These are phyloP conservation scores for Adenanthera pavonina DNA, from an alignment of 306 rosid species.

Conservation along the genomic window DNA sequence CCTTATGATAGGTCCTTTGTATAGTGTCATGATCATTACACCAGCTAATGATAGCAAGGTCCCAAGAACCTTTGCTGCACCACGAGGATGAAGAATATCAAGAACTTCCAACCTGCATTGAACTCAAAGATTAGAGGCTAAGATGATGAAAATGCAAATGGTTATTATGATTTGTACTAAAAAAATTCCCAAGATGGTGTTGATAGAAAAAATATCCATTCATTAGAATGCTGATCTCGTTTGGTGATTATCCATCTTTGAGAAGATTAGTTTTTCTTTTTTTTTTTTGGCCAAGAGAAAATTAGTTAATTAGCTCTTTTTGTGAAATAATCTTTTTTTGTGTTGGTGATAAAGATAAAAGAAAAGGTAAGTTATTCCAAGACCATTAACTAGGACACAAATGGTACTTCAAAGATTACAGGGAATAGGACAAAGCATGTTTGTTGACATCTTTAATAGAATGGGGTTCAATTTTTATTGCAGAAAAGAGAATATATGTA, in stretches of 20 bases:
- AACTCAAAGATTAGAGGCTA: slow-evolving; percentile 1
- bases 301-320: no score
- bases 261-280: no score
- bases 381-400: no score
- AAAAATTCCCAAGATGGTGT: background rate
- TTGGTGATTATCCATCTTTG: background rate
- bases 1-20: slow-evolving; percentile 65
- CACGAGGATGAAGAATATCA: slow-evolving; percentile 55
- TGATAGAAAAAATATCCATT: background rate
- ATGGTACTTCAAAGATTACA: no score
- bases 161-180: background rate
- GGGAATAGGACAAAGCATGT: no score
- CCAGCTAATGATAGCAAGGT: slow-evolving; percentile 74
- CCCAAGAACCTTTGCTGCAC: slow-evolving; percentile 74
- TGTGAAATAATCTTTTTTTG: no score
- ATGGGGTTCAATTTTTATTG: no score
- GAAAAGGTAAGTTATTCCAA: no score
- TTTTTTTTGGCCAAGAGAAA: no score
- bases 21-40: slow-evolving; percentile 80
- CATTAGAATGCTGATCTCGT: background rate
- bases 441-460: no score
- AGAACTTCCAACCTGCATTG: slow-evolving; percentile 62
- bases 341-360: no score
- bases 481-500: no score
- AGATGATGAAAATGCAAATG: background rate